Evolutionary conservation across 164 flowering plant species (phyloP), one percentile per base, ranked within the genome.

Genomic region (Annona cherimola): DNA sequence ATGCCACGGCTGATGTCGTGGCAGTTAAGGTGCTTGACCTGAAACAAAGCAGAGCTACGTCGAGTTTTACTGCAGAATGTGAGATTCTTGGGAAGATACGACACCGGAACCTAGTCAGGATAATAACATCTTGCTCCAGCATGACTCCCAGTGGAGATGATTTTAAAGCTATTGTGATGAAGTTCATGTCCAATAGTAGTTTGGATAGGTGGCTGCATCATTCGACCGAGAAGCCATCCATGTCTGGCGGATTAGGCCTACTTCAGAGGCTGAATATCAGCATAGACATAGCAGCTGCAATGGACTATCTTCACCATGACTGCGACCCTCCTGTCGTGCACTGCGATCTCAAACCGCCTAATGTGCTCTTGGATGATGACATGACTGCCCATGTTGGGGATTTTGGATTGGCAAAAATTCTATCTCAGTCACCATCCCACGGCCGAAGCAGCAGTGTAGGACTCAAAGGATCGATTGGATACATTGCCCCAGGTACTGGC

Each of bases 21-120:
- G 86, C 85, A 20, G 75, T 82, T 1, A 84, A 84, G 69, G 85
- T 84, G 4, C 73, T 82, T 39, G 72, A 82, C n/a, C 75, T 84
- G 45, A 62, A 75, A 66, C 69, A 66, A 1, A 62, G 26, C 50
- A 76, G 82, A 59, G 83, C 81, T 69, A 42, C 67, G 4, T 80
- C 72, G 66, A 82, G 84, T 73, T 84, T 82, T 72, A 68, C 66
- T 55, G 80, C 83, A 0, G 86, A 82, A 73, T 80, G 84, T 60
- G 12, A 75, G 16, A 82, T 80, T 12, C 42, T 82, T 71, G 68
- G 77, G 9, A 80, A 74, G 66, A 69, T 81, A 6, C 55, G 84
- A 6, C 86, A 83, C 55, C 67, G 79, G 26, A 79, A 81, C 74
- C 80, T 80, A 4, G 70, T 80, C 4, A 78, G 69, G 67, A 66